Evolutionary conservation across 768 basidiomycete genomes (phyloP), one percentile per base, ranked within the genome.

Genomic region (Epithele typhae): DNA sequence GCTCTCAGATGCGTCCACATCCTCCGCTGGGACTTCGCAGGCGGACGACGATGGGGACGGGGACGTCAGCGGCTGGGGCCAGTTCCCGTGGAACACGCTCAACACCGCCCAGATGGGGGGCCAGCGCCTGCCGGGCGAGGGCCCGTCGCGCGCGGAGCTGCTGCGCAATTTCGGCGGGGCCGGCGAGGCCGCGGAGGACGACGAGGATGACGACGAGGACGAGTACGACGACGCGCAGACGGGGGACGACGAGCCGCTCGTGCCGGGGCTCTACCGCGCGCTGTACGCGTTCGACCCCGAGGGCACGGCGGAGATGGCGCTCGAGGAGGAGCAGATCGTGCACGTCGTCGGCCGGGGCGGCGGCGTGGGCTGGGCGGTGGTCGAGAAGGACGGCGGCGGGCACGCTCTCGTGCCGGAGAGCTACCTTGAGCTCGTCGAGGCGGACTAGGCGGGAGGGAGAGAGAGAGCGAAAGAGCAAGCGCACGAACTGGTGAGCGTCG

Each of bases 361-460:
- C 0, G 86, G 86, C 0, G 81, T 84, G 2, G 87, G 87, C 0
- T 89, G 87, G 88, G 87, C 84, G 0, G 81, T 90, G 8, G 87
- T 81, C 1, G 71, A 79, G 49, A 74, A 57, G 23, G 67, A 63
- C 27, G 72, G 65, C 38, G 63, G 58, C n/a, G 58, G 64, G 5
- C 84, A 87, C 64, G 86, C 84, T 6, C 74, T 90, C 25, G 87
- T 90, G 6, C 87, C 87, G 0, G 87, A 88, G 65, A 81, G 84
- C 49, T 89, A 90, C 67, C 58, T 90, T 54, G 84, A 85, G 60
- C 63, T 70, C 14, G 69, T 82, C 15, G 71, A 68, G 57, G 56
- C 77, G 40, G 65, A 65, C n/a, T 52, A 34, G 40, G 14, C 25
- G 21, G 22, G 33, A 30, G n/a, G 15, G 17, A 19, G 15, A 23